Base-by-base conservation (phyloP, 2,329 filamentous ascomycete species). In the Saccharata proteae region DNA sequence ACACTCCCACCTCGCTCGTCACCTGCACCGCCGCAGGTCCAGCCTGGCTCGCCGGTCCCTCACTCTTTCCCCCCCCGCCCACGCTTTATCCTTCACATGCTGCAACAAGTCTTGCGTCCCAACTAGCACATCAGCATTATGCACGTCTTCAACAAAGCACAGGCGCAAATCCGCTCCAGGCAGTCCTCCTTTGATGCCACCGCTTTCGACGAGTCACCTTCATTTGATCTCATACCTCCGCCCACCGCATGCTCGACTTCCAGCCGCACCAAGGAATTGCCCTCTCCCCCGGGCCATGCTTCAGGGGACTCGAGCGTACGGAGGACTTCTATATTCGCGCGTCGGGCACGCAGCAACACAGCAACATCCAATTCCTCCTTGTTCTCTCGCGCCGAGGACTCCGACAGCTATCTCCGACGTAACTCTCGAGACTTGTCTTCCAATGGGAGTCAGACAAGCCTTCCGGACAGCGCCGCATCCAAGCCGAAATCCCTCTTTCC, bases 261-360 rank as follows among this genome's bases (percentile, higher is more conserved):
- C 6, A 15, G 11, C 4, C 25, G 23, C 15, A 25, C 45, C 38
- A 41, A 38, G 32, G 49, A 43, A 13, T 37, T 47, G 32, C 44
- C 47, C 22, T 55, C 49, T 16, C 46, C 51, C 29, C 33, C 33
- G n/a, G 50, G 54, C 29, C 51, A 42, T 29, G 44, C 38, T 28
- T 25, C 43, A 41, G 39, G 34, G 38, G 12, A 32, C 42, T 16
- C 30, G 40, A 5, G 41, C 38, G 23, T 30, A 14, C 28, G 46
- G 34, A 43, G 54, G 35, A 49, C 36, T 26, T 57, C 52, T 7
- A 48, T 58, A 3, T 56, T 58, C 34, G 52, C 45, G 14, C 37
- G 55, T 18, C 48, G 54, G 21, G 51, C 52, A 6, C 44, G 54
- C 30, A 57, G 53, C 26, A 57, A 56, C 15, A 58, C 54, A 6